Evolutionary conservation across 2,329 filamentous ascomycete genomes (phyloP).

Genomic region (Fusarium sambucinum): DNA sequence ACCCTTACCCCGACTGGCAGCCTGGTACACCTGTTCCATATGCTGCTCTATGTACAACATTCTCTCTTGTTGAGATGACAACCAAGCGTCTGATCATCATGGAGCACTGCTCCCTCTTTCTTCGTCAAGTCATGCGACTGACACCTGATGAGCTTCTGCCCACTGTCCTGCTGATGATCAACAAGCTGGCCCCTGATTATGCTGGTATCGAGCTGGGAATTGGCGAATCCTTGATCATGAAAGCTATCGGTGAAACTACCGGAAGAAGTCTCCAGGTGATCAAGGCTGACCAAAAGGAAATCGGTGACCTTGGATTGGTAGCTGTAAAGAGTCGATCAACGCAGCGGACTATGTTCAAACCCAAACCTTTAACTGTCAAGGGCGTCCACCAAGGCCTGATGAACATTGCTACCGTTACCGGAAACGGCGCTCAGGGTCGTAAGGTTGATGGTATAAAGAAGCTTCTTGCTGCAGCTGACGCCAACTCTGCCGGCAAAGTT

Average conservation of each 20-base stretch:
- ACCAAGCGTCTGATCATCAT: constrained; percentile 90
- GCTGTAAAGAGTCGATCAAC: constrained; percentile 95
- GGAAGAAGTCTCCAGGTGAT: constrained; percentile 89
- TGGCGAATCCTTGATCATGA: constrained; percentile 98
- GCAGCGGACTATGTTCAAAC: constrained; percentile 98
- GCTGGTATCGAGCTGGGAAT: constrained; percentile 98
- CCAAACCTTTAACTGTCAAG: constrained; percentile 86
- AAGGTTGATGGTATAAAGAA: constrained; percentile 98
- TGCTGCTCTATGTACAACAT: constrained; percentile 92
- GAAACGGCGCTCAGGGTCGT: constrained; percentile 86
- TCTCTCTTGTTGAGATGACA: constrained; percentile 94
- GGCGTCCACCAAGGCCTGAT: constrained; percentile 91
- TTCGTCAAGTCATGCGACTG: constrained; percentile 92
- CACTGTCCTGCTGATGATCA: constrained; percentile 95
- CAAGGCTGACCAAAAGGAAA: constrained; percentile 95
- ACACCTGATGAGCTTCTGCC: constrained; percentile 89
- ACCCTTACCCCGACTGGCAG: constrained; percentile 97
- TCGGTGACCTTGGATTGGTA: constrained; percentile 93
- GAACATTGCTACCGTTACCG: constrained; percentile 86
- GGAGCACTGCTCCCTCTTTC: constrained; percentile 88
- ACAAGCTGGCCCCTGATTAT: constrained; percentile 97
- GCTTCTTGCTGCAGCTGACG: constrained; percentile 89
- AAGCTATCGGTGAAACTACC: constrained; percentile 94
- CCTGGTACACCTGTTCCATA: constrained; percentile 90
- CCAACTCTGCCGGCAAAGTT: constrained; percentile 78